Evolutionary conservation across 2,329 filamentous ascomycete genomes (phyloP), one percentile per base, ranked within the genome.

Genomic region (Trichoderma sp.): DNA sequence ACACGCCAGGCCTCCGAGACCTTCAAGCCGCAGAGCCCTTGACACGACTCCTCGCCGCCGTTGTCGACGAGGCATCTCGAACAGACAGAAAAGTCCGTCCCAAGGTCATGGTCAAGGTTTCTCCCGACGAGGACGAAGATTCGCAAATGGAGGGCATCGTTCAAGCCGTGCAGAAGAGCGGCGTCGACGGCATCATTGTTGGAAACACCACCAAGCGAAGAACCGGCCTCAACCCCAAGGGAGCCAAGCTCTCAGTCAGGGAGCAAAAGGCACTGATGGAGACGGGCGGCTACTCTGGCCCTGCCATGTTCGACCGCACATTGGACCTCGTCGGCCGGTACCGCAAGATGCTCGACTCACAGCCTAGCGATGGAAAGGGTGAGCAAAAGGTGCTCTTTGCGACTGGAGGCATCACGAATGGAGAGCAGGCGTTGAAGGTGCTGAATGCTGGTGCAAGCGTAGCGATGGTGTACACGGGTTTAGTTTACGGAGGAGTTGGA

Each of bases 61-160:
- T 98, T 0, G 95, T 98, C 2, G 86, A 89, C 18, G 93, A 95
- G 70, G 94, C 94, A 1, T 84, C 88, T 75, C 85, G 85, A 74
- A 87, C 92, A 14, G 86, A 92, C 32, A 87, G 95, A 75, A 92
- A 89, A 79, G 89, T 86, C 1, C 93, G 91, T 78, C 82, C 82
- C 67, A 80, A 78, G 74, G 93, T 99, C 72, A 97, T 99, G 93
- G 96, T 99, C 77, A 99, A 99, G 85, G 95, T 99, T 24, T 97
- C 93, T 72, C 96, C 96, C 0, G 96, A 99, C 77, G 96, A 98
- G 83, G 94, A 98, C 80, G 90, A 92, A 24, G 90, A 94, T 67
- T 85, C 90, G 71, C 94, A 99, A 80, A 89, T 99, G 73, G 88
- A 91, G 56, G 96, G 95, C 9, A 97, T 99, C 71, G 95, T 94